A percentile compares a stretch with the other conserved stretches of the same genome.
phyloP scores from a whole-genome alignment of 148 eudicot genomes.

The Drosera capensis region DNA sequence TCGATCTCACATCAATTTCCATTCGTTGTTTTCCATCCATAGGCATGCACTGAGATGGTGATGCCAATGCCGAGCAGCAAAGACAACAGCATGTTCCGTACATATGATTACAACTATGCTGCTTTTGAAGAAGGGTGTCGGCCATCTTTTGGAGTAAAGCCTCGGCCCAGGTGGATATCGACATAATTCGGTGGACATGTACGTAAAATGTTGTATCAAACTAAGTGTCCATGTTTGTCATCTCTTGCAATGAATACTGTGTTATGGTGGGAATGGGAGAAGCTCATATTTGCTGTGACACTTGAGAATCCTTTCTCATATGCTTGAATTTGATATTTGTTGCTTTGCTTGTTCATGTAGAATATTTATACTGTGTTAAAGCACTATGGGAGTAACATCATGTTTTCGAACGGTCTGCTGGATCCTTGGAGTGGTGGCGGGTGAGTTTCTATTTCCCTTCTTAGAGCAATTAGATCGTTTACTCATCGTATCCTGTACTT shows the following conservation, averaged over 20 bases:
- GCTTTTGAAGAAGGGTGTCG: conserved; percentile 42
- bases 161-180: conserved; percentile 76
- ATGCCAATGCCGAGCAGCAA: conserved; percentile 80
- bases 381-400: conserved; percentile 64
- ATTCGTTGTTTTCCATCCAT: conserved; percentile 4
- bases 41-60: conserved; percentile 98
- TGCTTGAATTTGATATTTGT: conserved; percentile 1
- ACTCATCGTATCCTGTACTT: conserved; percentile 5
- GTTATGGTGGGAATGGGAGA: background rate
- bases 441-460: conserved; percentile 12
- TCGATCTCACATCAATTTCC: background rate
- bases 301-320: too few species aligned
- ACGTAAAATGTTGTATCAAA: conserved; percentile 9
- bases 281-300: background rate
- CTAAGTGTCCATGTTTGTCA: background rate
- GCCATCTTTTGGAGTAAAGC: conserved; percentile 38
- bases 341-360: conserved; percentile 24
- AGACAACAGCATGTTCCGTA: conserved; percentile 60
- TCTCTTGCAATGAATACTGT: background rate
- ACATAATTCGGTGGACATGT: conserved; percentile 96
- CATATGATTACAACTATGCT: conserved; percentile 41
- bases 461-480: background rate
- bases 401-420: conserved; percentile 66
- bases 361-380: conserved; percentile 38
- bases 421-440: conserved; percentile 99